A percentile compares a stretch with the other conserved stretches of the same genome.
phyloP scores from a whole-genome alignment of 106 monocot genomes.

The Gastrodia elata region DNA sequence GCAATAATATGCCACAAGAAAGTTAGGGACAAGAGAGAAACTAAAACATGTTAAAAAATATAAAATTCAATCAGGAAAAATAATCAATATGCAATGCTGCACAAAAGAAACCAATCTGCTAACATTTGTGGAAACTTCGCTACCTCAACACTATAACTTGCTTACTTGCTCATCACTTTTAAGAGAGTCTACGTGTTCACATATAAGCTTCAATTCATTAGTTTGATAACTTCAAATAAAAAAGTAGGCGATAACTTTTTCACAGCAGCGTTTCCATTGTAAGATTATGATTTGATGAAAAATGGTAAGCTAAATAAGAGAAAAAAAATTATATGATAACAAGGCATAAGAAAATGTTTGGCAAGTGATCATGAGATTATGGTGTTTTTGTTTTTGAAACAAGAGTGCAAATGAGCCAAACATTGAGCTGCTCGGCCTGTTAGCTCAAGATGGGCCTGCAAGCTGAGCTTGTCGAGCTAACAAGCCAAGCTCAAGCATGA shows the following conservation, averaged over 20 bases:
- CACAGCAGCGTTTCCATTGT: not conserved
- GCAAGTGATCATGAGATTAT: not conserved
- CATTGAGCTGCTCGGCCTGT: no score
- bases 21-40: not conserved
- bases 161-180: no score
- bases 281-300: not conserved
- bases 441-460: no score
- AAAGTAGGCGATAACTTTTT: not conserved
- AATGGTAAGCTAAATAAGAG: not conserved
- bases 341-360: not conserved
- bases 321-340: not conserved
- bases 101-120: not conserved
- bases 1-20: conserved; percentile 20
- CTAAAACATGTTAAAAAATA: not conserved
- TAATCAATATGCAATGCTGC: not conserved
- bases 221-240: not conserved
- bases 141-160: not conserved
- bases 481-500: no score
- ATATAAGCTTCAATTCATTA: not conserved
- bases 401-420: no score
- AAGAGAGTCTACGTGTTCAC: not conserved
- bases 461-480: no score
- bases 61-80: not conserved
- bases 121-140: not conserved
- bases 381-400: not conserved